phyloP scores from a whole-genome alignment of 257 asterid genomes.

The Solanum tacnaense region DNA sequence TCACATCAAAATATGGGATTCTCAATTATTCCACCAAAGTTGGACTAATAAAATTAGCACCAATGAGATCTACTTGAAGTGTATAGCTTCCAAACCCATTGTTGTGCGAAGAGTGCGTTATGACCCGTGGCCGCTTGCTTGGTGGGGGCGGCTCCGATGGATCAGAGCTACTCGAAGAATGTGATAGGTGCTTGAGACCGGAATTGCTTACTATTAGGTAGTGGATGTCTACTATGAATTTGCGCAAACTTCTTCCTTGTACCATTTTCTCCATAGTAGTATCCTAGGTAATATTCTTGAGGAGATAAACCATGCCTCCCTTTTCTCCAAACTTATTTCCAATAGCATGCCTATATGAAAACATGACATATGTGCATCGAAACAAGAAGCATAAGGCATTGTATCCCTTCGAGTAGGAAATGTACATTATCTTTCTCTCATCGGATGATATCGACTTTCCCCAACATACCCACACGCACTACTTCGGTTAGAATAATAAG shows the following conservation, averaged over 20 bases:
- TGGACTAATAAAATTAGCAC: not conserved
- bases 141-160: not conserved
- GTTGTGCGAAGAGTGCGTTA: not conserved
- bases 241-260: not conserved
- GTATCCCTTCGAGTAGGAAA: not conserved
- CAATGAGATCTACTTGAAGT: not conserved
- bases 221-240: not conserved
- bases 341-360: not conserved
- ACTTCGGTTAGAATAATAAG: not conserved
- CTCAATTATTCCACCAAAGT: not conserved
- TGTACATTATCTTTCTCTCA: not conserved
- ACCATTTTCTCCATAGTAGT: not conserved
- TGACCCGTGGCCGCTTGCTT: not conserved
- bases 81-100: not conserved
- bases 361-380: not conserved
- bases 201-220: not conserved
- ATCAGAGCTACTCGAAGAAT: not conserved
- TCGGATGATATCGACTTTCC: too few relatives aligned
- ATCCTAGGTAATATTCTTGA: not conserved
- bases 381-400: not conserved
- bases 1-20: not conserved
- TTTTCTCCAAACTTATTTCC: not conserved
- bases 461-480: not conserved
- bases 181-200: not conserved
- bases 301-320: not conserved